A percentile compares a stretch with the other conserved stretches of the same genome.
phyloP scores from a whole-genome alignment of 2,329 filamentous ascomycete genomes.

The Dactylellina drechsleri region DNA sequence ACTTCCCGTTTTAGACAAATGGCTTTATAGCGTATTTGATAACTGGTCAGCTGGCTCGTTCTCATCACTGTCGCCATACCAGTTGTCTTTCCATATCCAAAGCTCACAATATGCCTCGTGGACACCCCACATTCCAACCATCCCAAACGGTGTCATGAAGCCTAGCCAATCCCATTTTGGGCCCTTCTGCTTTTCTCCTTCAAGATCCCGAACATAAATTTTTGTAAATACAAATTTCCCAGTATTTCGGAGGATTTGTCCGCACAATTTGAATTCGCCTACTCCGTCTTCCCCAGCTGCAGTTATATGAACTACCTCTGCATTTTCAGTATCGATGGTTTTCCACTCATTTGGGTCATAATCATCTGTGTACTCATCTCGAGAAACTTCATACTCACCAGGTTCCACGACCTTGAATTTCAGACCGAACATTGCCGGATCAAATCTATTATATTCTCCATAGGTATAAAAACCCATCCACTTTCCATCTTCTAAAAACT shows the following conservation, averaged over 20 bases:
- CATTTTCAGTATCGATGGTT: background rate
- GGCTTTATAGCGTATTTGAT: constrained; percentile 5
- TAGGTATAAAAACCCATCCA: constrained; percentile 48
- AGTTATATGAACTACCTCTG: constrained; percentile 7
- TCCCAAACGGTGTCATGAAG: constrained; percentile 53
- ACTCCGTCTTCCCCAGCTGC: constrained; percentile 22
- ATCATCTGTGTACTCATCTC: background rate
- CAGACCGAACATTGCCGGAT: constrained; percentile 36
- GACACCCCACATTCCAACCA: constrained; percentile 29
- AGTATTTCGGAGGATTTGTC: constrained; percentile 28
- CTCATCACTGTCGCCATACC: constrained; percentile 15
- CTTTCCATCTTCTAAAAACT: constrained; percentile 34
- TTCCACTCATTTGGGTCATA: background rate
- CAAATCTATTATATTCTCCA: constrained; percentile 10
- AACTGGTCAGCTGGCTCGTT: constrained; percentile 11
- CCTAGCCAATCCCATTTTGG: constrained; percentile 24
- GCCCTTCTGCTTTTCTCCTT: background rate
- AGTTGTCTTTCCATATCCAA: constrained; percentile 52
- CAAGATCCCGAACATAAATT: background rate
- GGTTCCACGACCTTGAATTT: constrained; percentile 20
- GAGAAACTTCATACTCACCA: background rate
- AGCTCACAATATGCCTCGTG: constrained; percentile 18
- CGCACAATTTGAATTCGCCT: constrained; percentile 27
- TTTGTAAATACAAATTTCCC: constrained; percentile 38
- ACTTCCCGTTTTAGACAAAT: no score